Base-by-base conservation (phyloP, 345 rosid species). In the Melaleuca alternifolia region DNA sequence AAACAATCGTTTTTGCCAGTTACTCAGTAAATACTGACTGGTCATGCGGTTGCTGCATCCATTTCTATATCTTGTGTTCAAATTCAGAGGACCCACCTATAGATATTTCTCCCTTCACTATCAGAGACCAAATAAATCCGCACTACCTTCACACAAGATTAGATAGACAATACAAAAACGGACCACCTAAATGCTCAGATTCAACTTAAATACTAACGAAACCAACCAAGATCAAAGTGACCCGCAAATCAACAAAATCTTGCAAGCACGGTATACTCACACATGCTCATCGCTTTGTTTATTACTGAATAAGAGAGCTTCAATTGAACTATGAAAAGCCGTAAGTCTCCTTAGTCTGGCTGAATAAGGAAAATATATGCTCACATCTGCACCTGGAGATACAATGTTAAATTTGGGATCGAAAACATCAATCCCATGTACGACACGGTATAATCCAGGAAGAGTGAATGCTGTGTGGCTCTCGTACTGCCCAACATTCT, bases 321-420 rank as follows among this genome's bases (percentile, higher is more conserved):
- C 92, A 85, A 94, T 92, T 59, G 91, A 88, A 57, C 89, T 91
- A 50, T 92, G 96, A 37, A 92, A 89, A 77, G 93, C 91, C 54
- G 92, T 88, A 84, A 93, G 94, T 86, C 94, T 92, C 77, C 85
- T 90, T 87, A 91, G 91, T 88, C 88, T 85, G 52, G 93, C 92
- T 84, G 90, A 89, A 87, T 92, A 93, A 14, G 96, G 93, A 86
- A 92, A 93, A 52, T 93, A 93, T 86, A 94, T 91, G 85, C 91
- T 85, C 94, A 92, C 92, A 85, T 94, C 94, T 54, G 94, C 95
- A 41, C 94, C 95, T 53, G 94, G 96, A 54, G 95, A 93, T 59
- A 92, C 96, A 26, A 93, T 93, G 33, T 92, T 94, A 85, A 94
- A 93, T 88, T 93, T 93, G 11, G 96, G 93, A 88, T 93, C 91